These are phyloP conservation scores for Fusarium piperis DNA, from an alignment of 2,329 filamentous ascomycete species.

Conservation along the genomic window DNA sequence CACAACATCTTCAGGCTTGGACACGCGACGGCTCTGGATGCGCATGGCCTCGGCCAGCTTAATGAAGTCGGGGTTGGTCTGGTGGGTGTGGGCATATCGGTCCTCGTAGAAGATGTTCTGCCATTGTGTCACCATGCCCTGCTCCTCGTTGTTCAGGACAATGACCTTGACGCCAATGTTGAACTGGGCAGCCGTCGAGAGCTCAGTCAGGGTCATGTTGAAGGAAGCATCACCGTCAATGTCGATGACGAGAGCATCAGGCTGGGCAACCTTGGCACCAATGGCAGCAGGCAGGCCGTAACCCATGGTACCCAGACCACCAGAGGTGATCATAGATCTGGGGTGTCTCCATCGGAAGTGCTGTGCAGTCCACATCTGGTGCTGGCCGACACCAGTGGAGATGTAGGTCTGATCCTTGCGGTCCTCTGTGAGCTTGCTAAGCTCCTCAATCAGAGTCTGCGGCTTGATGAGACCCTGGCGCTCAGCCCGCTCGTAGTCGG, in stretches of 20 bases:
- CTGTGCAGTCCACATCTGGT: slow-evolving; percentile 98
- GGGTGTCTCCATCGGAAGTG: slow-evolving; percentile 95
- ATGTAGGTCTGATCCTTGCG: slow-evolving; percentile 89
- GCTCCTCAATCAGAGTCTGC: slow-evolving; percentile 89
- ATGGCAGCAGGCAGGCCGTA: slow-evolving; percentile 95
- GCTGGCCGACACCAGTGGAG: slow-evolving; percentile 93
- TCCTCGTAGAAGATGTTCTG: slow-evolving; percentile 98
- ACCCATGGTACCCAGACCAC: slow-evolving; percentile 89
- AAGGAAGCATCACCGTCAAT: slow-evolving; percentile 99
- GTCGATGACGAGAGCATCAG: slow-evolving; percentile 87
- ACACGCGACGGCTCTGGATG: slow-evolving; percentile 76
- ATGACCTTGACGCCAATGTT: slow-evolving; percentile 97
- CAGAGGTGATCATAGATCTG: slow-evolving; percentile 94
- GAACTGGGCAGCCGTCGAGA: slow-evolving; percentile 93
- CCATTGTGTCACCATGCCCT: slow-evolving; percentile 99
- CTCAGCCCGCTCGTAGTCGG: slow-evolving; percentile 80
- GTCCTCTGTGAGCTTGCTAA: slow-evolving; percentile 83
- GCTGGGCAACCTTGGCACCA: slow-evolving; percentile 85
- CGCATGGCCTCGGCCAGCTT: slow-evolving; percentile 93
- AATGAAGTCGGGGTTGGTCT: slow-evolving; percentile 94
- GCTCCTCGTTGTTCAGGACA: slow-evolving; percentile 94
- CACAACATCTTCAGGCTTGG: slow-evolving; percentile 79
- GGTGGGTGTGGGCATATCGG: slow-evolving; percentile 90
- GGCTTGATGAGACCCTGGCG: slow-evolving; percentile 88
- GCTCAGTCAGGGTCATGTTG: slow-evolving; percentile 97